These are phyloP conservation scores for Cornus kousa DNA, from an alignment of 148 eudicot species.

Conservation along the genomic window DNA sequence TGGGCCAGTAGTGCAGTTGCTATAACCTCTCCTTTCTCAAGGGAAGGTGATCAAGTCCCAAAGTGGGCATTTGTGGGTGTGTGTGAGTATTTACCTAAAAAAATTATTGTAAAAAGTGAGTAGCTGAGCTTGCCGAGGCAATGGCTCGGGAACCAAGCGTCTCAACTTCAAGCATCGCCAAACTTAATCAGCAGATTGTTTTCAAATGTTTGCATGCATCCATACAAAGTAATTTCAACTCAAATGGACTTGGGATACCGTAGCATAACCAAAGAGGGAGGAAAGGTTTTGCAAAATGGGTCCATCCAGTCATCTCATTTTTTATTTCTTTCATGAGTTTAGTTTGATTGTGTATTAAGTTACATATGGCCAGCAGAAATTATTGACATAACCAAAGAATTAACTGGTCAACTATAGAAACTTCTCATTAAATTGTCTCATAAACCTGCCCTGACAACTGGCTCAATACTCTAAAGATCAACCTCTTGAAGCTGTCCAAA, in stretches of 20 bases:
- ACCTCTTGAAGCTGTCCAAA: constrained; percentile 95
- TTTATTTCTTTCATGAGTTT: not conserved
- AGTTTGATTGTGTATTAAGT: not conserved
- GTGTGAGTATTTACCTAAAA: no score
- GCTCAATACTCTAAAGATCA: constrained; percentile 87
- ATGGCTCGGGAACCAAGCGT: no score
- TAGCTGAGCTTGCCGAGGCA: no score
- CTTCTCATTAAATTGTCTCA: not conserved
- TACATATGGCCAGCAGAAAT: not conserved
- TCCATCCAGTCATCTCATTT: not conserved
- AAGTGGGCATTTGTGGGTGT: no score
- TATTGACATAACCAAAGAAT: not conserved
- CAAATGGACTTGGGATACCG: no score
- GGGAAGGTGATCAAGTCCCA: no score
- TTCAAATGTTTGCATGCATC: no score
- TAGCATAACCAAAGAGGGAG: no score
- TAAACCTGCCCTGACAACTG: constrained; percentile 84
- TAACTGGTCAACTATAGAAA: not conserved
- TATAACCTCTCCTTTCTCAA: no score
- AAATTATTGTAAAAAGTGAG: not conserved
- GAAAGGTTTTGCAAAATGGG: not conserved
- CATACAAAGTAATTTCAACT: not conserved
- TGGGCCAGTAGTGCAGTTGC: no score
- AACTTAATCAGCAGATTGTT: no score
- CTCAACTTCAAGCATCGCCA: no score